phyloP scores from a whole-genome alignment of 148 eudicot genomes.

The Gaultheria prostrata region DNA sequence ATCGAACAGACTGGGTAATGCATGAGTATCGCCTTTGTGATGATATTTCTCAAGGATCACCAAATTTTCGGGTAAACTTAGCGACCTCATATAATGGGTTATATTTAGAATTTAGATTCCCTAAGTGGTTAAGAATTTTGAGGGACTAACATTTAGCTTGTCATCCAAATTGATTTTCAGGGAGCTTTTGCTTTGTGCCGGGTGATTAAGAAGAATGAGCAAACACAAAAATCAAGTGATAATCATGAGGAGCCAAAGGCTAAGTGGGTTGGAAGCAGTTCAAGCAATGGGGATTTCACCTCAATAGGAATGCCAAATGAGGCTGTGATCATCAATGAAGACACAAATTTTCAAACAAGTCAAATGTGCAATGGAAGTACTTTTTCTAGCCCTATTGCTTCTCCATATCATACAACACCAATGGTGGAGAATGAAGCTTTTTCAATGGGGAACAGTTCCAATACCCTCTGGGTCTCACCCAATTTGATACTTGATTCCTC shows the following conservation, averaged over 20 bases:
- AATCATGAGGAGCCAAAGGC: conserved; percentile 36
- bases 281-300: conserved; percentile 25
- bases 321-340: conserved; percentile 35
- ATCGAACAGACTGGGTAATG: conserved; percentile 88
- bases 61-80: conserved; percentile 50
- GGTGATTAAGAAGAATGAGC: conserved; percentile 57
- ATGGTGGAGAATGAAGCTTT: conserved; percentile 43
- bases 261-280: conserved; percentile 41
- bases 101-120: neutral
- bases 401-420: conserved; percentile 44
- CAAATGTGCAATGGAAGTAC: conserved; percentile 41
- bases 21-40: conserved; percentile 85
- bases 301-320: conserved; percentile 37
- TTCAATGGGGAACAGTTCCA: conserved; percentile 39
- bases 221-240: conserved; percentile 23
- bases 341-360: conserved; percentile 26
- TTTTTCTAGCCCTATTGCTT: conserved; percentile 56
- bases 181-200: conserved; percentile 74
- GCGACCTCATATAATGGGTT: neutral
- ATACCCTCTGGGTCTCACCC: conserved; percentile 58
- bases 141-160: neutral
- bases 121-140: neutral
- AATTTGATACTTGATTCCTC: conserved; percentile 76
- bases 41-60: conserved; percentile 45
- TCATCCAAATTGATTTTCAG: conserved; percentile 30